Evolutionary conservation across 208 protist species (phyloP), one percentile per base, ranked within the genome.

Genomic region (Phytomonas sp.): DNA sequence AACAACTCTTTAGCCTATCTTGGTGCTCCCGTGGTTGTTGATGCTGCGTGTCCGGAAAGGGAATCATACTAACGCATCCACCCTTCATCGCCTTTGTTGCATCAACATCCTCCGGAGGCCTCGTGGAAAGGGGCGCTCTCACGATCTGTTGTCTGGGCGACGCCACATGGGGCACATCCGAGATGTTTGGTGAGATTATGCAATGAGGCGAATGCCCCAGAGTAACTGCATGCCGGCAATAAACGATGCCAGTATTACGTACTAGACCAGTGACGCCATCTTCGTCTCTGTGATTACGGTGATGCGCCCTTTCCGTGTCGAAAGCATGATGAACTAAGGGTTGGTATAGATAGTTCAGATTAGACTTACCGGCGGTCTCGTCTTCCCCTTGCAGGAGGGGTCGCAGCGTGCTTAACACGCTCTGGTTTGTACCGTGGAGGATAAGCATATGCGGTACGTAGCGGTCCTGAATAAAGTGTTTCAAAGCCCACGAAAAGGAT

Each of bases 381-480:
- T 67, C 74, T 28, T 75, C 70, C 34, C 74, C 75, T 11, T 87
- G 74, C 62, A 84, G 80, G 33, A 93, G 72, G 11, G 88, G 91
- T 1, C 74, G 72, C 32, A 96, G 66, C 36, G 87, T 93, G 63
- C 76, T 85, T 32, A 96, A 31, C 1, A 92, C 88, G 67, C 67
- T 78, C 32, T 72, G 83, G 73, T 92, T 95, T 28, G 90, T 95
- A 30, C 82, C 87, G 73, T 93, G 91, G 20, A 96, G 82, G 51
- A 93, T 83, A 28, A 93, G 80, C 85, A 91, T 93, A 75, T 93
- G 75, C 23, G 88, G 82, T 32, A 91, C 85, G 74, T 88, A 87
- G 33, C 91, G 83, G 23, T 96, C 88, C 56, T 90, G 75, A 60
- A 93, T 90, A 71, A 96, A 96, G 56, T 80, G 60, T 71, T 83